phyloP scores from a whole-genome alignment of 768 basidiomycete species.

The Thelephora ganbajun region DNA sequence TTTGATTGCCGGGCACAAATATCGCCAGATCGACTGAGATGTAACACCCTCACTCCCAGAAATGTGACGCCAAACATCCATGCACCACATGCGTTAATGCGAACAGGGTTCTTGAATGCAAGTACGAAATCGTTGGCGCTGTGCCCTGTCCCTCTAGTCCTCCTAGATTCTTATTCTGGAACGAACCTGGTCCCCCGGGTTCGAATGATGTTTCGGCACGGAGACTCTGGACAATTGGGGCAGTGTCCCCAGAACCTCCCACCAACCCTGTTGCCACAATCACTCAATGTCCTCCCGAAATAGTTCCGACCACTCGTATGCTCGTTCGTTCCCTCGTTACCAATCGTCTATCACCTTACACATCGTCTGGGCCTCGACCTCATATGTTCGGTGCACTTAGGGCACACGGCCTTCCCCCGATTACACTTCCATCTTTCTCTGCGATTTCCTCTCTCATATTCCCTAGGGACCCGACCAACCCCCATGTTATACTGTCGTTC shows the following conservation, averaged over 20 bases:
- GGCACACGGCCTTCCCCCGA: neutral
- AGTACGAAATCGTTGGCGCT: neutral
- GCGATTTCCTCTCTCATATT: neutral
- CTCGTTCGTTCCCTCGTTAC: no score
- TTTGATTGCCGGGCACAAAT: neutral
- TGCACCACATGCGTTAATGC: neutral
- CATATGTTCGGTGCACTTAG: neutral
- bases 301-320: no score
- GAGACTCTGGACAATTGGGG: neutral
- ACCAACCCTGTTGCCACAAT: no score
- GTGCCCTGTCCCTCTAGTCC: no score
- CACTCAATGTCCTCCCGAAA: no score
- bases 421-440: neutral
- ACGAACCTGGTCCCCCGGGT: neutral
- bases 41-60: neutral
- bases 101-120: neutral
- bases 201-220: neutral
- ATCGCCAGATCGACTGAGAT: neutral
- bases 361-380: neutral
- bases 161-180: neutral
- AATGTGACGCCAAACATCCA: neutral
- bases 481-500: neutral
- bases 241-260: no score
- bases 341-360: neutral
- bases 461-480: neutral